Conservation (phyloP, 176 grass and related monocot genomes). For the Elymus sibiricus region DNA sequence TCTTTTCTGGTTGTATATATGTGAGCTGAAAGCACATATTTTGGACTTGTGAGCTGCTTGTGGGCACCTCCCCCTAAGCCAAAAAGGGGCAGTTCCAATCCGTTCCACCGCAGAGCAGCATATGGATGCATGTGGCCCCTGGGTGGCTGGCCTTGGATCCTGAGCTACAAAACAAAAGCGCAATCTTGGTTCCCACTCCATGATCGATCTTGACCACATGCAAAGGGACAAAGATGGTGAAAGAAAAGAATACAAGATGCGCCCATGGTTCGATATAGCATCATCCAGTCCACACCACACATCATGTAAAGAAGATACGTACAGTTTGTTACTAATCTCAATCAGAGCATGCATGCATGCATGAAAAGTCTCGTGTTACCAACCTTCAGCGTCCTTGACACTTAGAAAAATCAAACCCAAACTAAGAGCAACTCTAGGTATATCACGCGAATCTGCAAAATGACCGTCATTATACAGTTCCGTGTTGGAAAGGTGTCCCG, state of each 20-base stretch:
- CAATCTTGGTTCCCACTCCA: conserved; percentile 15
- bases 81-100: not conserved
- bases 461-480: no score
- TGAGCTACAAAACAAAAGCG: conserved; percentile 15
- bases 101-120: not conserved
- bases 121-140: not conserved
- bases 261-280: not conserved
- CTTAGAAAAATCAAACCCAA: no score
- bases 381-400: no score
- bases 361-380: not conserved
- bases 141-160: not conserved
- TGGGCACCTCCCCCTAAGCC: not conserved
- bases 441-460: no score
- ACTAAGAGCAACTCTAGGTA: no score
- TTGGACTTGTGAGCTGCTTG: not conserved
- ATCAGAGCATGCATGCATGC: not conserved
- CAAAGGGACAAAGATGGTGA: conserved; percentile 7
- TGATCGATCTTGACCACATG: conserved; percentile 24
- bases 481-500: no score
- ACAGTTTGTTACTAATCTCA: not conserved
- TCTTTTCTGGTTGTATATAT: not conserved
- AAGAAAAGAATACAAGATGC: not conserved
- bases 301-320: conserved; percentile 12
- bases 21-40: not conserved
- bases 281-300: not conserved